Base-by-base conservation (phyloP, 495 filamentous ascomycete genomes). In the Daldinia loculata region DNA sequence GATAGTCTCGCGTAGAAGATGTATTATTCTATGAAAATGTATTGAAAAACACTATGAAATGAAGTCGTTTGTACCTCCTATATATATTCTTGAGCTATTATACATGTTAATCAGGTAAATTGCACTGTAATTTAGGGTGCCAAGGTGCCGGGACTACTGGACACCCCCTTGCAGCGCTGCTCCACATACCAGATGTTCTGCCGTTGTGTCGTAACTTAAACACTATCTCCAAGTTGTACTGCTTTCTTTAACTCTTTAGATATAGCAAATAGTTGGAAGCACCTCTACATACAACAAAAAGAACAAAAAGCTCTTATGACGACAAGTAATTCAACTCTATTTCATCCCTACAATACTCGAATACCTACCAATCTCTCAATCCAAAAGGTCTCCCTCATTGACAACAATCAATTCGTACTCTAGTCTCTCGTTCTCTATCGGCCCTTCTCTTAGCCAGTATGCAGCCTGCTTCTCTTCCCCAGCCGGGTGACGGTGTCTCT, bases 361-460 rank as follows among this genome's bases (percentile, higher is more conserved):
- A 29, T 29, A 14, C 15, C 17, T 48, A 22, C 32, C 32, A 12
- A 34, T 24, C 22, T 24, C 8, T 24, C n/a, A 48, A 8, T 48
- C 9, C 43, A 2, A 48, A 48, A 12, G 9, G 9, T 24, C 6
- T 5, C 8, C 43, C 4, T 24, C 3, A 14, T 48, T 12, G 2
- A 9, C 9, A 48, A 11, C 19, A 48, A 12, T 24, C 43, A 24
- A 48, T 24, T 24, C 17, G 50, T 27, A 7, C 2, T 26, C 24
- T 26, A 1, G 3, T 26, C n/a, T 29, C 26, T 27, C 26, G 9
- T 48, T 55, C 61, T 61, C 50, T 71, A 71, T 71, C 68, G 68
- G 68, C 62, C 68, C 68, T 41, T 71, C 48, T 66, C 53, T 34
- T 26, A 51, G 51, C 52, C 50, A 57, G 34, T 4, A 36, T 36